These are phyloP conservation scores for Ophiostoma quercus DNA, from an alignment of 2,329 filamentous ascomycete species.

Conservation along the genomic window DNA sequence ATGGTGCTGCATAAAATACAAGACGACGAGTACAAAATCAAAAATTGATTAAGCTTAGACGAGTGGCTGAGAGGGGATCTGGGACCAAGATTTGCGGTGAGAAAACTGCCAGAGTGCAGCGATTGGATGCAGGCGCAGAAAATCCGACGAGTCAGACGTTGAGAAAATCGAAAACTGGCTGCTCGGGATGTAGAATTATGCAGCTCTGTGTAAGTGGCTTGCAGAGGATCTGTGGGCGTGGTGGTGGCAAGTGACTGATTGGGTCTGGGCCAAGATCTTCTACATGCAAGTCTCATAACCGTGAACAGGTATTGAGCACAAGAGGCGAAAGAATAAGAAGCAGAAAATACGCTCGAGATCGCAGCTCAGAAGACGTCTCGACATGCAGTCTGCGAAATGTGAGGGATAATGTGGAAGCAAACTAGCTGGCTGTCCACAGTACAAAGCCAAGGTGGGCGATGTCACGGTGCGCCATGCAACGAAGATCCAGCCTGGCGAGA, in stretches of 20 bases:
- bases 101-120: neutral
- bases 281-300: neutral
- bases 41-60: neutral
- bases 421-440: neutral
- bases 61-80: constrained; percentile 6
- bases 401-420: too few relatives aligned
- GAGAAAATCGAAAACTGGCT: neutral
- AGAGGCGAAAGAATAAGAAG: neutral
- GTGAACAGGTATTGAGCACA: neutral
- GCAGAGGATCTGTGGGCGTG: neutral
- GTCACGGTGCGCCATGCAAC: constrained; percentile 12
- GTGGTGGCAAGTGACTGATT: constrained; percentile 4
- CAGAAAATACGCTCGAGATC: neutral
- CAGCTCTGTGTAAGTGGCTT: neutral
- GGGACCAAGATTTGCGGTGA: neutral
- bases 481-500: constrained; percentile 13
- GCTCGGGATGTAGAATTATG: neutral
- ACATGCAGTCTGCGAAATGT: neutral
- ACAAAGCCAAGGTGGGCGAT: neutral
- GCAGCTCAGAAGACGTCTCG: neutral
- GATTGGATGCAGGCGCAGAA: neutral
- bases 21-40: neutral
- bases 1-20: neutral
- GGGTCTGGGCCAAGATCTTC: neutral
- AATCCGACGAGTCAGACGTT: neutral